A percentile compares a stretch with the other conserved stretches of the same genome.
These are phyloP conservation scores for Epichloe aotearoae DNA, from an alignment of 2,329 filamentous ascomycete genomes.

Conservation along the genomic window DNA sequence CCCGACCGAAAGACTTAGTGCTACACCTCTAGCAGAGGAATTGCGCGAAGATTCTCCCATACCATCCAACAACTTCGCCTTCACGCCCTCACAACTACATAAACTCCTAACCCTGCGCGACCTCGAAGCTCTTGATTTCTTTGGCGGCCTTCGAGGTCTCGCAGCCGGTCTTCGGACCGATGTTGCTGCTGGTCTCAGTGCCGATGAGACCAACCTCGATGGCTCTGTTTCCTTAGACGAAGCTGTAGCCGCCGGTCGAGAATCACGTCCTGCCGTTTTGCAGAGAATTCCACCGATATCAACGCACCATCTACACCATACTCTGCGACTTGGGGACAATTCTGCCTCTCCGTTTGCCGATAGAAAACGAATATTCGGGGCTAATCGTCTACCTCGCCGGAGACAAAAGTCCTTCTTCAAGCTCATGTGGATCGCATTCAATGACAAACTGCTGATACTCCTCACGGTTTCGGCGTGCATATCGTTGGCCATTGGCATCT, in stretches of 20 bases:
- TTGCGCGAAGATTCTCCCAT: slow-evolving; percentile 15
- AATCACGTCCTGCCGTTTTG: slow-evolving; percentile 16
- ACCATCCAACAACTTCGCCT: slow-evolving; percentile 35
- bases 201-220: slow-evolving; percentile 34
- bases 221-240: slow-evolving; percentile 35
- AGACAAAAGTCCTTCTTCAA: slow-evolving; percentile 57
- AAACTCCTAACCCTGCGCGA: slow-evolving; percentile 39
- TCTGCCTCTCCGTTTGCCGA: slow-evolving; percentile 29
- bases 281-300: slow-evolving; percentile 8
- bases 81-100: slow-evolving; percentile 38
- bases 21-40: slow-evolving; percentile 9
- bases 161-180: slow-evolving; percentile 37
- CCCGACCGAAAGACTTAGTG: slow-evolving; percentile 5
- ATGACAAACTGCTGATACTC: slow-evolving; percentile 66
- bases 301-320: slow-evolving; percentile 12
- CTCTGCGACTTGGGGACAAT: slow-evolving; percentile 17
- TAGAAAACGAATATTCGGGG: slow-evolving; percentile 55
- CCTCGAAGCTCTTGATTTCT: slow-evolving; percentile 32
- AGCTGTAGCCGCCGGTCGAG: slow-evolving; percentile 26
- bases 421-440: slow-evolving; percentile 64
- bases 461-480: slow-evolving; percentile 59
- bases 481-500: slow-evolving; percentile 61
- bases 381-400: slow-evolving; percentile 43
- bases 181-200: slow-evolving; percentile 31
- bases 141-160: slow-evolving; percentile 41